These are phyloP conservation scores for Purpureocillium lavendulum DNA, from an alignment of 2,329 filamentous ascomycete genomes.

Conservation along the genomic window DNA sequence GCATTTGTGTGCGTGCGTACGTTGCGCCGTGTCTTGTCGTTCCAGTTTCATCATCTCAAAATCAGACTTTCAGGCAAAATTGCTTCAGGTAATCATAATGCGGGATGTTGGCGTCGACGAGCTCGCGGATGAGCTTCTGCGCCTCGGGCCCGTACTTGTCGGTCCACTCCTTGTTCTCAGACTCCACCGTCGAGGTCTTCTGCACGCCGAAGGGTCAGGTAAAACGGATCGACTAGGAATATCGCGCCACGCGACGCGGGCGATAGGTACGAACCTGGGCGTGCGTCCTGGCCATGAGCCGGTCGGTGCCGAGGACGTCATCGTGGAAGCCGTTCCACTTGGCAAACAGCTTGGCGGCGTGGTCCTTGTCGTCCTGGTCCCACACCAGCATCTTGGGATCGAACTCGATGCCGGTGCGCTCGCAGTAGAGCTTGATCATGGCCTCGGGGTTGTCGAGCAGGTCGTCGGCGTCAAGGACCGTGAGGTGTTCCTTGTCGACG, in stretches of 20 bases:
- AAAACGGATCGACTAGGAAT: not conserved
- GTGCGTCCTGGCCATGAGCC: conserved; percentile 61
- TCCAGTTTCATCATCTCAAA: not conserved
- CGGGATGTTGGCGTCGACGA: conserved; percentile 61
- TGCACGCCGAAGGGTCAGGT: conserved; percentile 20
- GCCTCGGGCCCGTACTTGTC: conserved; percentile 67
- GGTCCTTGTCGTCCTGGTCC: conserved; percentile 67
- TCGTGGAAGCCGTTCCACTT: conserved; percentile 98
- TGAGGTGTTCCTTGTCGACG: conserved; percentile 67
- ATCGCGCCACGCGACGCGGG: not conserved
- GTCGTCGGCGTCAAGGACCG: conserved; percentile 89
- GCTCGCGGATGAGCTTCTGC: conserved; percentile 60
- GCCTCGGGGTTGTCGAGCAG: conserved; percentile 75
- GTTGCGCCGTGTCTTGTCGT: not conserved
- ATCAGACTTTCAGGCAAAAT: conserved; percentile 56
- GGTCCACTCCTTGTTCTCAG: conserved; percentile 63
- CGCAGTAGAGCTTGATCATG: conserved; percentile 72
- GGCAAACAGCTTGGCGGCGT: conserved; percentile 71
- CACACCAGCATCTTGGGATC: conserved; percentile 72
- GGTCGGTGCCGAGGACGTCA: conserved; percentile 78
- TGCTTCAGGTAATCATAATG: conserved; percentile 78
- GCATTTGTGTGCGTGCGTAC: no score
- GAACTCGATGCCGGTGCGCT: conserved; percentile 71
- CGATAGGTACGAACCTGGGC: conserved; percentile 41
- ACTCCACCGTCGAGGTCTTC: conserved; percentile 55